Evolutionary conservation across 169 alveolate genomes (phyloP).

Genomic region (Eimeria praecox): DNA sequence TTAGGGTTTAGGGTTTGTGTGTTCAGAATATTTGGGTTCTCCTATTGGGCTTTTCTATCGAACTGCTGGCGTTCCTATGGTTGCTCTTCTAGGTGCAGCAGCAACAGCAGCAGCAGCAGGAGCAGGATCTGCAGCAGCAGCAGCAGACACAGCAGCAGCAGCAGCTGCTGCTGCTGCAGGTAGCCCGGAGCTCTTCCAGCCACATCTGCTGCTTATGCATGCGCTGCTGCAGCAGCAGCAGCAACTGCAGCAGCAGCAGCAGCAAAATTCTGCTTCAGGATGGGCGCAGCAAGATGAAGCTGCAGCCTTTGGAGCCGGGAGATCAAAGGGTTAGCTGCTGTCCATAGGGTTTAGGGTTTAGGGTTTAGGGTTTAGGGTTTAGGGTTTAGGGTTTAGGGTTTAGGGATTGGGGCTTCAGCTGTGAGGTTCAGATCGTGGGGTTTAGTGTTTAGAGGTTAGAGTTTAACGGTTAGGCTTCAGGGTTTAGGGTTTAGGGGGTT

Average conservation of each 20-base stretch:
- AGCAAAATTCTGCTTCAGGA: not conserved
- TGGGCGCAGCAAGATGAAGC: conserved; percentile 36
- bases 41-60: not conserved
- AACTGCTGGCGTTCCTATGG: conserved; percentile 25
- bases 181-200: conserved; percentile 22
- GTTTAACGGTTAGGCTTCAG: not conserved
- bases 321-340: not conserved
- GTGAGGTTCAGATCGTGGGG: not conserved
- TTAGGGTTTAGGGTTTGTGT: conserved; percentile 2
- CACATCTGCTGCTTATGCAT: conserved; percentile 32
- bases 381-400: conserved; percentile 9
- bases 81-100: not conserved
- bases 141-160: not conserved
- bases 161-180: not conserved
- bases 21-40: not conserved
- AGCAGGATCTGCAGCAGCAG: not conserved
- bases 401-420: conserved; percentile 12
- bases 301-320: conserved; percentile 31
- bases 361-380: conserved; percentile 18
- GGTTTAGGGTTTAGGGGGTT: conserved; percentile 9
- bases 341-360: conserved; percentile 2
- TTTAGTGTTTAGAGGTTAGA: not conserved
- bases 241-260: conserved; percentile 40
- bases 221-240: conserved; percentile 46
- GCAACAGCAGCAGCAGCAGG: not conserved